phyloP scores from a whole-genome alignment of 2,329 filamentous ascomycete species.

The Parasarocladium wereldwijsianum region DNA sequence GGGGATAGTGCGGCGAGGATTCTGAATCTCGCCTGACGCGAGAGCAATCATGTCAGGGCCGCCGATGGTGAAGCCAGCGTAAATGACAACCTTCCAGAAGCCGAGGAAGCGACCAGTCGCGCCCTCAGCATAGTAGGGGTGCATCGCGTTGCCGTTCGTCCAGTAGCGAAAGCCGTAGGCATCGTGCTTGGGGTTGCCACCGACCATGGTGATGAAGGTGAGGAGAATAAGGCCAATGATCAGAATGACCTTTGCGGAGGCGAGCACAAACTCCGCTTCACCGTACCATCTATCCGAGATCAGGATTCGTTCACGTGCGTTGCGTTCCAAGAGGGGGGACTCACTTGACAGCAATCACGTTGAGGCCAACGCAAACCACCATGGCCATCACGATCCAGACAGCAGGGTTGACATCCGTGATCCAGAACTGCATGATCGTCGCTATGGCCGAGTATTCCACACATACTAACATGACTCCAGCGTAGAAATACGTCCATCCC shows the following conservation, averaged over 20 bases:
- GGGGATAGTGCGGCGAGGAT: conserved; percentile 50
- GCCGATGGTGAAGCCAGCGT: conserved; percentile 53
- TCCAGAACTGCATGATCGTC: conserved; percentile 30
- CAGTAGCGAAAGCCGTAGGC: conserved; percentile 51
- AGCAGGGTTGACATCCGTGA: conserved; percentile 24
- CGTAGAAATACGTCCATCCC: conserved; percentile 36
- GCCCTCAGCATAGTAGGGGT: conserved; percentile 24
- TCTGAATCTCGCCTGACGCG: conserved; percentile 42
- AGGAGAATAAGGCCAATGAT: conserved; percentile 41
- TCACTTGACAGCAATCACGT: conserved; percentile 28
- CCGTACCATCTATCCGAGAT: conserved; percentile 18
- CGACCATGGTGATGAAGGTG: conserved; percentile 54
- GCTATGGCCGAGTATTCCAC: conserved; percentile 28
- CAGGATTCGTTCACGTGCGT: conserved; percentile 17
- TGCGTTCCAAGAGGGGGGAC: conserved; percentile 4
- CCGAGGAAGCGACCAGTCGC: conserved; percentile 47
- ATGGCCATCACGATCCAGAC: conserved; percentile 34
- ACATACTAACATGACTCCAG: conserved; percentile 28
- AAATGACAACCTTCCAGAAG: conserved; percentile 40
- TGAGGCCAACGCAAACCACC: conserved; percentile 28
- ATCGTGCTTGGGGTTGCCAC: conserved; percentile 48
- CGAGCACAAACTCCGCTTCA: conserved; percentile 37
- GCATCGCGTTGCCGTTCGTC: conserved; percentile 18
- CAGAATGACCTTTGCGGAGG: conserved; percentile 35
- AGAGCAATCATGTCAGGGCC: conserved; percentile 53